phyloP scores from a whole-genome alignment of 495 filamentous ascomycete species.

The Penicillium angulare region DNA sequence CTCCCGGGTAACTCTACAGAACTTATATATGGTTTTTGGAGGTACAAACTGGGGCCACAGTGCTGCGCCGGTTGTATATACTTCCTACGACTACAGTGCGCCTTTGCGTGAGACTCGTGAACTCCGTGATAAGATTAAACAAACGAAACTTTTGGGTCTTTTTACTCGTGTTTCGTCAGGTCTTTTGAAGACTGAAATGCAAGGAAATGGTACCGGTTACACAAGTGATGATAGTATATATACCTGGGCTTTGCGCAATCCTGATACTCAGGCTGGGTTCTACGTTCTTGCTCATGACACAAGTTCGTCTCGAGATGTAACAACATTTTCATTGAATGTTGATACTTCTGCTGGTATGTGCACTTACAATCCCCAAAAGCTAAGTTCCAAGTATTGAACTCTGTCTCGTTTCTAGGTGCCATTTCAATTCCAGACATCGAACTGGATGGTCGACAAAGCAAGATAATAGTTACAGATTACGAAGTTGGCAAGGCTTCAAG shows the following conservation, averaged over 20 bases:
- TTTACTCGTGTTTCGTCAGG: constrained; percentile 56
- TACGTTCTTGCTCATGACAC: constrained; percentile 60
- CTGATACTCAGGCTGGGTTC: constrained; percentile 55
- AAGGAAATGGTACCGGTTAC: constrained; percentile 57
- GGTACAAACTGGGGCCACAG: constrained; percentile 57
- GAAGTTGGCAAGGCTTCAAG: constrained; percentile 48
- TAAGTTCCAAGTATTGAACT: constrained; percentile 1
- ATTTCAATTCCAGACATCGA: constrained; percentile 61
- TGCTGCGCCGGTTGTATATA: constrained; percentile 50
- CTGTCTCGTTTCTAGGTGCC: constrained; percentile 14
- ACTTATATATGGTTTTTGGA: constrained; percentile 56
- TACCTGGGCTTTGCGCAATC: constrained; percentile 55
- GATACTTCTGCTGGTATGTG: constrained; percentile 53
- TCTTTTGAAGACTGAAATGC: constrained; percentile 52
- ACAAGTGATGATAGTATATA: constrained; percentile 41
- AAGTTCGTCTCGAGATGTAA: constrained; percentile 51
- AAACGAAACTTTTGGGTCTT: constrained; percentile 55
- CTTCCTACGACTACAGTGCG: constrained; percentile 47
- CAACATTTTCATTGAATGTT: constrained; percentile 56
- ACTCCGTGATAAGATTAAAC: constrained; percentile 44
- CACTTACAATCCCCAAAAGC: background rate
- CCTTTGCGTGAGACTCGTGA: constrained; percentile 45
- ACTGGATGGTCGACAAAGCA: constrained; percentile 68
- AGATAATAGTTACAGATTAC: constrained; percentile 72
- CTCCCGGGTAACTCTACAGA: constrained; percentile 46